These are phyloP conservation scores for Cryptococcus neoformans DNA, from an alignment of 1,284 basidiomycete genomes.

Conservation along the genomic window DNA sequence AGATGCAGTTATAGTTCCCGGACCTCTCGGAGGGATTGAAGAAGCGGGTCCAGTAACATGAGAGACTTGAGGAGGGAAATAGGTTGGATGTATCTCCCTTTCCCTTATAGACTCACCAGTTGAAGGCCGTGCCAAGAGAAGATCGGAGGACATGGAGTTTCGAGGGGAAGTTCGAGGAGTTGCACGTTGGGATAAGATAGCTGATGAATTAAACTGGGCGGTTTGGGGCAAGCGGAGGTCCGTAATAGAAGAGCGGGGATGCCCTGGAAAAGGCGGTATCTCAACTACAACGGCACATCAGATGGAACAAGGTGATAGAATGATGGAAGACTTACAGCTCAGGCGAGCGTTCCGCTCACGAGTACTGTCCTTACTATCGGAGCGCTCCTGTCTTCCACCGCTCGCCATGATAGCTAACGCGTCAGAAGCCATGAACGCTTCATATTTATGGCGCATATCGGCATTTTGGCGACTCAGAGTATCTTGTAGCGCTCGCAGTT, in stretches of 20 bases:
- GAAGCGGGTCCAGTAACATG: neutral
- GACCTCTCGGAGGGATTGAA: neutral
- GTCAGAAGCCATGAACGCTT: slow-evolving; percentile 27
- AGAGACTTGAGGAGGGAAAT: no score
- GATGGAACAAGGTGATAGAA: neutral
- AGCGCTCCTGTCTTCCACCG: neutral
- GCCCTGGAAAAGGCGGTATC: neutral
- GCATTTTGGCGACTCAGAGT: slow-evolving; percentile 18
- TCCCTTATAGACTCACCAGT: no score
- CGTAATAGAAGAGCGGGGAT: neutral
- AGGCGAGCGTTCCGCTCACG: neutral
- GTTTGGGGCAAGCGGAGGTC: slow-evolving; percentile 1
- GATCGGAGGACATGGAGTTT: no score
- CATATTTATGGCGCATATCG: slow-evolving; percentile 28
- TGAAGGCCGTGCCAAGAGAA: no score
- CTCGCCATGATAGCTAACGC: slow-evolving; percentile 18
- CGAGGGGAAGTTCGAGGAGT: neutral
- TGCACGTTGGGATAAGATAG: neutral
- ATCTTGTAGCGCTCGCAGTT: slow-evolving; percentile 26
- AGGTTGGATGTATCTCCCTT: no score
- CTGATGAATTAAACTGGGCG: neutral
- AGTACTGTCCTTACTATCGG: neutral
- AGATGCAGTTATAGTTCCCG: no score
- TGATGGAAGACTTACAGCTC: neutral
- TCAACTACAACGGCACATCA: neutral